Evolutionary conservation across 306 rosid genomes (phyloP), one percentile per base, ranked within the genome.

Genomic region (Hylodesmum podocarpum): DNA sequence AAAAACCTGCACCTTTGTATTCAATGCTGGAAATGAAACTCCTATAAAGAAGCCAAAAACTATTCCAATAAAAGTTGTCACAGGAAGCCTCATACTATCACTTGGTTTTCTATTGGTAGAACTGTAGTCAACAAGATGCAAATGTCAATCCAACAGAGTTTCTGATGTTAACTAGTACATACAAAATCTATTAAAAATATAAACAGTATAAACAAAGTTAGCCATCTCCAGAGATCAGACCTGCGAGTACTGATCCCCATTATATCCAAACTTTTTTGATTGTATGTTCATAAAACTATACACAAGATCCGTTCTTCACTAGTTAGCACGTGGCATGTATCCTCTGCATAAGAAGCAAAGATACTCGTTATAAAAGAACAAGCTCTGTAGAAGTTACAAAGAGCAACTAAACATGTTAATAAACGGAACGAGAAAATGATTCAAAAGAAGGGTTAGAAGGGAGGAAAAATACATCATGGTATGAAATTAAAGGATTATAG

Each of bases 231-330:
- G 75, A 37, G 44, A 51, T 18, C 72, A 68, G 59, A 92, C 99
- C 98, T 89, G 90, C 98, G 99, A 15, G 87, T 72, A 83, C 80
- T 65, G 65, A 82, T 89, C 76, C 96, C 98, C 99, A 96, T 96
- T 78, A 46, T 80, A 82, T 87, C 80, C 86, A 90, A 78, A 77
- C 77, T 79, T 79, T 80, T 81, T 89, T 65, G 81, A 79, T 40
- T 54, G 81, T 79, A 62, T 62, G 83, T 50, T 80, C 71, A 78
- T 76, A 64, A 83, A 84, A 82, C 82, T 83, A 80, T 50, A 69
- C 27, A 44, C 84, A 51, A 76, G 78, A 79, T 76, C 78, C 64
- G 80, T 37, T 87, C 90, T 87, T 91, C 86, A 70, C 61, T 62
- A 74, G 72, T 59, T 72, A 85, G 66, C 63, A 49, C 73, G 83